phyloP scores from a whole-genome alignment of 768 basidiomycete genomes.

The Suillus cothurnatus region DNA sequence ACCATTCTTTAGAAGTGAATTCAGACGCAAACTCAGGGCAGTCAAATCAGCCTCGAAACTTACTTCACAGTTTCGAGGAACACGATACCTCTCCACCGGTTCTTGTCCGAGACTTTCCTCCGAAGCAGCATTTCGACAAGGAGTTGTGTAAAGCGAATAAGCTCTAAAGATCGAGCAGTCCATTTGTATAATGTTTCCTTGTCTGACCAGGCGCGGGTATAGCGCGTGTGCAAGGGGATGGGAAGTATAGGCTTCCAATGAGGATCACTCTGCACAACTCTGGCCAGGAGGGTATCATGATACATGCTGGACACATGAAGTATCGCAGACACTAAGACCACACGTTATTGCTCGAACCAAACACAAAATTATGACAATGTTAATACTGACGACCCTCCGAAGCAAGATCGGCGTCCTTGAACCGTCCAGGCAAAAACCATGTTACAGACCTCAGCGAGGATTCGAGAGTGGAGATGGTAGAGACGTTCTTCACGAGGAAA shows the following conservation, averaged over 20 bases:
- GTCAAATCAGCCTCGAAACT: slow-evolving; percentile 26
- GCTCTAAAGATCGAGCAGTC: slow-evolving; percentile 72
- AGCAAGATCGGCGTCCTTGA: slow-evolving; percentile 96
- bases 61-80: slow-evolving; percentile 86
- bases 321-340: slow-evolving; percentile 72
- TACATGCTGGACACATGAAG: slow-evolving; percentile 91
- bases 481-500: slow-evolving; percentile 83
- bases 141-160: slow-evolving; percentile 81
- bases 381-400: slow-evolving; percentile 85
- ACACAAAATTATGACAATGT: slow-evolving; percentile 16
- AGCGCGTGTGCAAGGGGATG: slow-evolving; percentile 79
- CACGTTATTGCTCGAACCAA: slow-evolving; percentile 19
- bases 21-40: slow-evolving; percentile 4
- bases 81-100: slow-evolving; percentile 77
- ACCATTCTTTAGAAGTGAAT: slow-evolving; percentile 53
- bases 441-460: slow-evolving; percentile 86
- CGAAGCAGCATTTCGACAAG: slow-evolving; percentile 87
- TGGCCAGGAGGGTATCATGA: slow-evolving; percentile 88
- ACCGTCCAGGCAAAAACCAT: slow-evolving; percentile 95
- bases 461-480: slow-evolving; percentile 86
- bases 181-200: slow-evolving; percentile 73
- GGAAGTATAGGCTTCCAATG: slow-evolving; percentile 78
- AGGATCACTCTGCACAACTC: slow-evolving; percentile 61
- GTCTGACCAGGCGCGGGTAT: slow-evolving; percentile 85
- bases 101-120: slow-evolving; percentile 64